Conservation (phyloP, 257 asterid genomes). For the Ehretia macrophylla region DNA sequence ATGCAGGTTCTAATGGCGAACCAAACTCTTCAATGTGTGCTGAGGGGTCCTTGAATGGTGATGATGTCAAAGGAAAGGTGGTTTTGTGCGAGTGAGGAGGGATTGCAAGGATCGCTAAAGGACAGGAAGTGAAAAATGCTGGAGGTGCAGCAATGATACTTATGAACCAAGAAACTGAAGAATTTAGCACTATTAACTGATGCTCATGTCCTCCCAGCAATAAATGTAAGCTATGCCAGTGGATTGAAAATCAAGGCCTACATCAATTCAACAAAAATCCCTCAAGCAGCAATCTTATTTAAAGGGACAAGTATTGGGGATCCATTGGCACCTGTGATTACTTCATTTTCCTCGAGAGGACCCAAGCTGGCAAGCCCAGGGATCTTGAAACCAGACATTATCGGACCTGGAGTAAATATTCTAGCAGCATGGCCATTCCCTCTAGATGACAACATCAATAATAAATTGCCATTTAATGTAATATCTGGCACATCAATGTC, state of each 20-base stretch:
- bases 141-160: conserved; percentile 32
- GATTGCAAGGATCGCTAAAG: conserved; percentile 5
- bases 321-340: conserved; percentile 17
- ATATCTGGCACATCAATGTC: conserved; percentile 38
- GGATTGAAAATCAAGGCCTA: conserved; percentile 23
- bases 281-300: conserved; percentile 21
- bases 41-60: conserved; percentile 14
- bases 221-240: conserved; percentile 7
- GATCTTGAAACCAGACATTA: conserved; percentile 36
- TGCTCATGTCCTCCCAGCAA: conserved; percentile 26
- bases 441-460: conserved; percentile 9
- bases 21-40: conserved; percentile 10
- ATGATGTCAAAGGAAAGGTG: conserved; percentile 22
- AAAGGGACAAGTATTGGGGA: conserved; percentile 32
- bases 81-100: conserved; percentile 25
- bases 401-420: conserved; percentile 36
- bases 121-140: conserved; percentile 20
- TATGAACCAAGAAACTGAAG: conserved; percentile 6
- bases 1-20: conserved; percentile 11
- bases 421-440: conserved; percentile 34
- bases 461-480: conserved; percentile 18
- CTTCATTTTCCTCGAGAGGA: conserved; percentile 32
- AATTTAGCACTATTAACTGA: conserved; percentile 17
- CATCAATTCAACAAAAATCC: conserved; percentile 17
- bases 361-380: conserved; percentile 23